These are phyloP conservation scores for Prunus salicina DNA, from an alignment of 306 rosid genomes.

Conservation along the genomic window DNA sequence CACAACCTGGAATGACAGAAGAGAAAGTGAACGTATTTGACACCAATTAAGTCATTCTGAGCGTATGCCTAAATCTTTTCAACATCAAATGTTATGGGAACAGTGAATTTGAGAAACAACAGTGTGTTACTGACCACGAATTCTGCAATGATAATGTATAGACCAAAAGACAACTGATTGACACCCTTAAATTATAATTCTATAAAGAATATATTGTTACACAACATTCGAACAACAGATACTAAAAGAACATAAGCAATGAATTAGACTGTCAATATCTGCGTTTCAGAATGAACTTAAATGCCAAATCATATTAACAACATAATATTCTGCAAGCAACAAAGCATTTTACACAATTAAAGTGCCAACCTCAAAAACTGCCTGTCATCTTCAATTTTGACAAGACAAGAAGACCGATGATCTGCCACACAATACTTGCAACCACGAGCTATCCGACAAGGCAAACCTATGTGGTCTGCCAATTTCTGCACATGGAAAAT, in stretches of 20 bases:
- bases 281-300: neutral
- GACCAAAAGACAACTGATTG: neutral
- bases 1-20: neutral
- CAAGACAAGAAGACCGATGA: slow-evolving; percentile 94
- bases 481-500: slow-evolving; percentile 61
- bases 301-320: neutral
- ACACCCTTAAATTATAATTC: neutral
- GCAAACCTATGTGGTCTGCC: slow-evolving; percentile 95
- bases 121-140: neutral
- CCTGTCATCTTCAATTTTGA: slow-evolving; percentile 68
- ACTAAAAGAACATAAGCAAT: neutral
- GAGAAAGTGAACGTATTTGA: neutral
- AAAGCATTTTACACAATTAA: slow-evolving; percentile 11
- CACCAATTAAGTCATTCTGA: neutral
- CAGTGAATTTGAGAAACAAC: neutral
- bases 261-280: neutral
- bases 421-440: slow-evolving; percentile 93
- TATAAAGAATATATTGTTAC: neutral
- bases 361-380: slow-evolving; percentile 59
- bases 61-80: neutral
- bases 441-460: slow-evolving; percentile 96
- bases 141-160: neutral
- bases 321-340: neutral
- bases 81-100: neutral
- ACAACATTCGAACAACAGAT: neutral